phyloP scores from a whole-genome alignment of 768 basidiomycete genomes.

The Hypsizygus marmoreus region DNA sequence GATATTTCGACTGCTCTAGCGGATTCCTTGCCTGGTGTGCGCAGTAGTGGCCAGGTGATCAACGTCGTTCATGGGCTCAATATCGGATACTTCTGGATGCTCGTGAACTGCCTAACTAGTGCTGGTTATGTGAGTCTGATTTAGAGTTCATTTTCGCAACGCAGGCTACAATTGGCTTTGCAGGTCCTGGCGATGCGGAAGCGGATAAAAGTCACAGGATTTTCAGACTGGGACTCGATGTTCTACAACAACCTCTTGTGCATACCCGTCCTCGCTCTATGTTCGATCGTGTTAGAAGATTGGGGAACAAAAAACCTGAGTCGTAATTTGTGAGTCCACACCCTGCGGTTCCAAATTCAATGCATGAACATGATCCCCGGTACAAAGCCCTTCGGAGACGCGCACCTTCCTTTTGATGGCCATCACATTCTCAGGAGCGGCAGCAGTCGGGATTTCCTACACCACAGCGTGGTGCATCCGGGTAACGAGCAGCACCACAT shows the following conservation, averaged over 20 bases:
- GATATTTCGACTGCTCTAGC: conserved; percentile 63
- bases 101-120: conserved; percentile 85
- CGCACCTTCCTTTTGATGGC: conserved; percentile 79
- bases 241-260: conserved; percentile 97
- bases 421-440: conserved; percentile 96
- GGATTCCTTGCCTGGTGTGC: conserved; percentile 35
- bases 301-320: conserved; percentile 81
- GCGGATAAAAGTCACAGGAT: conserved; percentile 91
- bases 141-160: conserved; percentile 1
- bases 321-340: conserved; percentile 91
- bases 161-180: conserved; percentile 7
- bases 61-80: conserved; percentile 54
- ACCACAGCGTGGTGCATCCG: conserved; percentile 99
- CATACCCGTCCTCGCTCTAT: conserved; percentile 84
- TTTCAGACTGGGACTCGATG: conserved; percentile 99
- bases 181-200: conserved; percentile 97
- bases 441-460: conserved; percentile 96
- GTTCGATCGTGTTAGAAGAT: conserved; percentile 84
- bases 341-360: too few relatives aligned
- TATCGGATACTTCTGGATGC: conserved; percentile 96
- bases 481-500: conserved; percentile 96
- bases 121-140: conserved; percentile 80
- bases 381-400: conserved; percentile 84
- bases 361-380: too few relatives aligned
- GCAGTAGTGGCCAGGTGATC: conserved; percentile 34